phyloP scores from a whole-genome alignment of 1,284 basidiomycete genomes.

The Cutaneotrichosporon mucoides region DNA sequence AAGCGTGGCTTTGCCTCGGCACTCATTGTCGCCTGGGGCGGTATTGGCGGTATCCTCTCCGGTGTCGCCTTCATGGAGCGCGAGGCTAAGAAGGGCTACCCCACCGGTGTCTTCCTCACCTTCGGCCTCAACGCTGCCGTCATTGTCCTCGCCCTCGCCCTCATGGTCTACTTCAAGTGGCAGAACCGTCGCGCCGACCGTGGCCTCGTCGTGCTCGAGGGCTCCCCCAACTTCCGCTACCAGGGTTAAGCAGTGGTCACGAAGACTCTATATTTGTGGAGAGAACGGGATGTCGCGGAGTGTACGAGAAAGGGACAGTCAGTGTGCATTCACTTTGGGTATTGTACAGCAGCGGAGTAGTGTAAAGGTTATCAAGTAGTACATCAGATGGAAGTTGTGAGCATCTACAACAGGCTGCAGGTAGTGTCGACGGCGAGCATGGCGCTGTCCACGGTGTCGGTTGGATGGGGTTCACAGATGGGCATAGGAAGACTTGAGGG shows the following conservation, averaged over 20 bases:
- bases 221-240: constrained; percentile 8
- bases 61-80: constrained; percentile 33
- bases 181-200: constrained; percentile 16
- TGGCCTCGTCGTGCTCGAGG: constrained; percentile 12
- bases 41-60: constrained; percentile 51
- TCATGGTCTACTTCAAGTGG: constrained; percentile 14
- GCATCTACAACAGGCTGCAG: too few species aligned
- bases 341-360: not conserved
- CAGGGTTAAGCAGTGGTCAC: constrained; percentile 3
- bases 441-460: too few species aligned
- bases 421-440: too few species aligned
- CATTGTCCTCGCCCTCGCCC: constrained; percentile 19
- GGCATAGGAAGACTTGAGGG: too few species aligned
- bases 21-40: constrained; percentile 48
- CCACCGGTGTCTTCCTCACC: constrained; percentile 26
- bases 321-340: not conserved
- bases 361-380: not conserved
- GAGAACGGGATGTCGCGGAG: not conserved
- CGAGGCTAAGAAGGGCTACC: constrained; percentile 27
- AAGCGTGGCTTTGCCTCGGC: constrained; percentile 46
- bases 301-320: not conserved
- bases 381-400: not conserved
- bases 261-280: not conserved
- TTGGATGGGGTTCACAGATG: too few species aligned
- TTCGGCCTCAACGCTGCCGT: constrained; percentile 32